These are phyloP conservation scores for Bruguiera hainesii DNA, from an alignment of 441 rosid species.

Conservation along the genomic window DNA sequence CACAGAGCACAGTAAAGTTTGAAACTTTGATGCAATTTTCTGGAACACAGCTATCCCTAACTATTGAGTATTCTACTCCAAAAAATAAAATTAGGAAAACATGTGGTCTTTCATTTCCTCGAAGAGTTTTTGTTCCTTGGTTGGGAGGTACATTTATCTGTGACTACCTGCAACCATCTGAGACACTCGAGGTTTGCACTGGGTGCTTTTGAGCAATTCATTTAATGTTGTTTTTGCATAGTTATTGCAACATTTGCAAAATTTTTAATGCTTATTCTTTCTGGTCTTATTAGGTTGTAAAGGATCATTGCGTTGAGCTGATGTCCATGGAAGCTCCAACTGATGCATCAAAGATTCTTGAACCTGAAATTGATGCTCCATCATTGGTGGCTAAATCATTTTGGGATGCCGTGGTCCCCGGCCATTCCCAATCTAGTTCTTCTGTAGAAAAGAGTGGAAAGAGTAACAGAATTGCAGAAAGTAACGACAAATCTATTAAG, in stretches of 20 bases:
- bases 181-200: conserved; percentile 64
- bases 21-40: conserved; percentile 11
- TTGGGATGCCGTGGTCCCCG: conserved; percentile 55
- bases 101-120: conserved; percentile 57
- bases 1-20: not conserved
- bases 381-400: conserved; percentile 45
- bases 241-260: not conserved
- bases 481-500: conserved; percentile 15
- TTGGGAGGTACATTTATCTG: conserved; percentile 54
- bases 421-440: conserved; percentile 20
- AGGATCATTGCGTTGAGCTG: conserved; percentile 79
- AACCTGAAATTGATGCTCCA: conserved; percentile 60
- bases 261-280: not conserved
- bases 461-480: conserved; percentile 17
- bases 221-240: not conserved
- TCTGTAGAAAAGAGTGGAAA: conserved; percentile 26
- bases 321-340: conserved; percentile 66
- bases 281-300: conserved; percentile 47
- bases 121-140: conserved; percentile 89
- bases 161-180: conserved; percentile 79
- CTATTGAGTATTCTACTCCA: not conserved
- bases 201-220: conserved; percentile 7
- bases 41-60: conserved; percentile 1
- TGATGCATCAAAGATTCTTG: conserved; percentile 47
- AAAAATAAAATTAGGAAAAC: conserved; percentile 53